These are phyloP conservation scores for Ilyonectria sp. DNA, from an alignment of 2,329 filamentous ascomycete genomes.

Conservation along the genomic window DNA sequence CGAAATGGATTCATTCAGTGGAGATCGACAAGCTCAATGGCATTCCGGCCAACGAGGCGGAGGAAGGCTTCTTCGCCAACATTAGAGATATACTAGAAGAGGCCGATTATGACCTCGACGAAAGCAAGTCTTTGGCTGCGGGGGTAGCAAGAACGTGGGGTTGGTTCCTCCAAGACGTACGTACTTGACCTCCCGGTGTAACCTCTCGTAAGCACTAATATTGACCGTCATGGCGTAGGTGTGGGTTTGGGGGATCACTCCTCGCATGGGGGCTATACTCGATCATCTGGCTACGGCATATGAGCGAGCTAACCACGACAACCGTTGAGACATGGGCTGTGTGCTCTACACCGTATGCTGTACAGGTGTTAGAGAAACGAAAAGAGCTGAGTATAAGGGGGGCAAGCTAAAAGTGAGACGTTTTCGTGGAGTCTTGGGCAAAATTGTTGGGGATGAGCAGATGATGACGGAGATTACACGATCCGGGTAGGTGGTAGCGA, in stretches of 20 bases:
- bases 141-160: conserved; percentile 28
- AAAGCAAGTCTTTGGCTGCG: conserved; percentile 29
- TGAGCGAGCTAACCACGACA: conserved; percentile 4
- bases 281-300: conserved; percentile 24
- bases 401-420: too few species aligned
- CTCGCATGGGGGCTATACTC: conserved; percentile 28
- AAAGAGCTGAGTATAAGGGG: neutral
- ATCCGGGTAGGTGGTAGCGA: too few species aligned
- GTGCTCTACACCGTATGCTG: conserved; percentile 26
- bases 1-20: conserved; percentile 32
- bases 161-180: conserved; percentile 30
- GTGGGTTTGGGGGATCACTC: conserved; percentile 37
- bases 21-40: conserved; percentile 12
- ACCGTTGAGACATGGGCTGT: conserved; percentile 20
- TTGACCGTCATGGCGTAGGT: conserved; percentile 25
- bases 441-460: too few species aligned
- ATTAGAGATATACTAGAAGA: conserved; percentile 29
- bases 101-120: conserved; percentile 25
- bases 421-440: too few species aligned
- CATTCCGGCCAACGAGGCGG: neutral
- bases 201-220: neutral
- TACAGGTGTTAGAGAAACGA: neutral
- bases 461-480: too few species aligned
- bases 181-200: neutral
- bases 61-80: conserved; percentile 1